Evolutionary conservation across 2,329 filamentous ascomycete genomes (phyloP).

Genomic region (Ascochyta fabae): DNA sequence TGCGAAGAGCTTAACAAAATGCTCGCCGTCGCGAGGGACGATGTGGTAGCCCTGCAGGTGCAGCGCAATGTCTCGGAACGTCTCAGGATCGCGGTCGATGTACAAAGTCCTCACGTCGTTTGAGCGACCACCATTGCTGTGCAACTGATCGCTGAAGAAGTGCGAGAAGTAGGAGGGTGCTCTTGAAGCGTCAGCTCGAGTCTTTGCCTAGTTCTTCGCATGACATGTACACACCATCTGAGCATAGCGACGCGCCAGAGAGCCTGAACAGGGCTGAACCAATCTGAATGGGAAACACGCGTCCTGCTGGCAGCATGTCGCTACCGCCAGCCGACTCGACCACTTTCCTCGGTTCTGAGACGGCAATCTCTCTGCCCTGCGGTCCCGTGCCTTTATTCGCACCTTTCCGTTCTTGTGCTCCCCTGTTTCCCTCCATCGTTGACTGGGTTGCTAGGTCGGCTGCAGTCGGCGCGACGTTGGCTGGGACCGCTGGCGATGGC

Average conservation of each 20-base stretch:
- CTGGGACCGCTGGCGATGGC: constrained; percentile 28
- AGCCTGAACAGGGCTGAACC: constrained; percentile 72
- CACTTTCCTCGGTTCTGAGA: constrained; percentile 41
- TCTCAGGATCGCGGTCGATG: constrained; percentile 90
- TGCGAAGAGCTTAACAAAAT: constrained; percentile 91
- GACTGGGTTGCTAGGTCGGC: constrained; percentile 13
- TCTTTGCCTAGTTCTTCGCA: neutral
- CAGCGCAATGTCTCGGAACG: constrained; percentile 86
- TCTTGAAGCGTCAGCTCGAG: constrained; percentile 62
- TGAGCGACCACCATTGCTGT: constrained; percentile 65
- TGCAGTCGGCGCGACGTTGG: constrained; percentile 19
- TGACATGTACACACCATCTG: constrained; percentile 65
- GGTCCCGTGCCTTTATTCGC: constrained; percentile 43
- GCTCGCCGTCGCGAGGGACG: constrained; percentile 76
- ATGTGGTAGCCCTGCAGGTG: constrained; percentile 93
- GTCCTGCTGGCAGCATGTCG: constrained; percentile 68
- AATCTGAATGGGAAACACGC: constrained; percentile 75
- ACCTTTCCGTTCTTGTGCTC: constrained; percentile 33
- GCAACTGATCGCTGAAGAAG: constrained; percentile 86
- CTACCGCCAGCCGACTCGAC: constrained; percentile 32
- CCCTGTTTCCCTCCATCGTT: constrained; percentile 20
- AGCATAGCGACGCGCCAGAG: constrained; percentile 73
- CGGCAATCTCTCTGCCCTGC: constrained; percentile 43
- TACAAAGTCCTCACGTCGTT: constrained; percentile 78
- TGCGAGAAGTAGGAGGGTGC: constrained; percentile 96